Evolutionary conservation across 1,139 yeast species (phyloP), one percentile per base, ranked within the genome.

Genomic region (Sugiyamaella sp.): DNA sequence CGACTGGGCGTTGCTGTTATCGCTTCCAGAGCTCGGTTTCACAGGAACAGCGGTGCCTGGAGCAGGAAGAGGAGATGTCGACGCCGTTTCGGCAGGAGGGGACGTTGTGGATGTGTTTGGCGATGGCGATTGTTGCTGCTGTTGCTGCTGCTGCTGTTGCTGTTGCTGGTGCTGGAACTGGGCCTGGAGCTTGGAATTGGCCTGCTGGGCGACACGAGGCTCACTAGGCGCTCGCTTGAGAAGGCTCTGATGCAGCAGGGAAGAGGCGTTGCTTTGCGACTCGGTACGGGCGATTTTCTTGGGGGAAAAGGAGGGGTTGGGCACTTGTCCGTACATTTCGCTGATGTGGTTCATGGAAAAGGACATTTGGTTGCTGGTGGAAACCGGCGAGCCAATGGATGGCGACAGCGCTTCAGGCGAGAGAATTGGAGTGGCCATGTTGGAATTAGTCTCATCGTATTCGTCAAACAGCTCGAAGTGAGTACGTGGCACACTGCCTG

Each of bases 201-300:
- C 17, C 22, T 17, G 38, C 38, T 46, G 50, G 8, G 43, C 24
- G 3, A 46, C 50, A 22, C 50, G n/a, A 4, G 44, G 38, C 24
- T 46, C 50, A 38, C 46, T 42, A 25, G 47, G 39, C n/a, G 45
- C 43, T 24, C 53, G 44, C 22, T 43, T 53, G 22, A 46, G 22
- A 22, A 54, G 46, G 43, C 54, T 57, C 32, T 55, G 60, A 41
- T 61, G 63, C 16, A 58, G 43, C 25, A 55, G 43, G 1, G 63
- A 56, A 4, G 65, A 61, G 17, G 64, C 65, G 46, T 54, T 59
- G 14, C 60, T 57, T 45, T 62, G 67, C 4, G 65, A 63, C 6
- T 53, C 58, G 3, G 67, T 63, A 2, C 66, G 60, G 21, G 65
- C 65, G 32, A 65, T 65, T 45, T 64, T 65, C 54, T 62, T 55